These are phyloP conservation scores for Pythium chondricola DNA, from an alignment of 352 stramenopile genomes.

Conservation along the genomic window DNA sequence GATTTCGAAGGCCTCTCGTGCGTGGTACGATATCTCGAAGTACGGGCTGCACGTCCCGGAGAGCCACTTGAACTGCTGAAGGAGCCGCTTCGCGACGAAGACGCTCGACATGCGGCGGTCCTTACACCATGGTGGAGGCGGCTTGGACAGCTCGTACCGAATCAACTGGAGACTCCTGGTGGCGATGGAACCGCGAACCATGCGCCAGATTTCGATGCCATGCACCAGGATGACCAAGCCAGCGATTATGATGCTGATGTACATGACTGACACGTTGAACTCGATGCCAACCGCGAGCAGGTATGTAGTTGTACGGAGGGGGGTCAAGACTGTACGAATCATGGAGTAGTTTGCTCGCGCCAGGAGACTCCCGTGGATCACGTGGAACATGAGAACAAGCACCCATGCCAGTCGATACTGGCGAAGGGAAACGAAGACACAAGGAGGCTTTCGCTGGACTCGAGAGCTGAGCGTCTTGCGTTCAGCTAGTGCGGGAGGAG, in stretches of 20 bases:
- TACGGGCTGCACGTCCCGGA: background rate
- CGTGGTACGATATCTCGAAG: constrained; percentile 1
- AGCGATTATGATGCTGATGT: background rate
- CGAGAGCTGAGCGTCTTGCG: too few relatives aligned
- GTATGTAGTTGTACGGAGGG: background rate
- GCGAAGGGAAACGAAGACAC: background rate
- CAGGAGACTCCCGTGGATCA: background rate
- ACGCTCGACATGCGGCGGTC: background rate
- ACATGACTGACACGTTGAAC: background rate
- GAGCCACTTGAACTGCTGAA: background rate
- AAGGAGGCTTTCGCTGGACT: too few relatives aligned
- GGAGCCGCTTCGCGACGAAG: too few relatives aligned
- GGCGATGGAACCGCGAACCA: background rate
- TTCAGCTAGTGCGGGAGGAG: too few relatives aligned
- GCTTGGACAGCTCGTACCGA: background rate
- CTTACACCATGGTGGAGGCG: background rate
- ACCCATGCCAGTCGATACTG: background rate
- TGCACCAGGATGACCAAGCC: background rate
- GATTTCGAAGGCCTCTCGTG: constrained; percentile 3
- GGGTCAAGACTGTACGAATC: background rate
- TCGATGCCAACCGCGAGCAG: background rate
- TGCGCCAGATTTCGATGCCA: background rate
- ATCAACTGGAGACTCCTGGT: background rate
- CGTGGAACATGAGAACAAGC: background rate
- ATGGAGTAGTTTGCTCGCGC: background rate